Base-by-base conservation (phyloP, 306 rosid species). In the Carpinus viminea region DNA sequence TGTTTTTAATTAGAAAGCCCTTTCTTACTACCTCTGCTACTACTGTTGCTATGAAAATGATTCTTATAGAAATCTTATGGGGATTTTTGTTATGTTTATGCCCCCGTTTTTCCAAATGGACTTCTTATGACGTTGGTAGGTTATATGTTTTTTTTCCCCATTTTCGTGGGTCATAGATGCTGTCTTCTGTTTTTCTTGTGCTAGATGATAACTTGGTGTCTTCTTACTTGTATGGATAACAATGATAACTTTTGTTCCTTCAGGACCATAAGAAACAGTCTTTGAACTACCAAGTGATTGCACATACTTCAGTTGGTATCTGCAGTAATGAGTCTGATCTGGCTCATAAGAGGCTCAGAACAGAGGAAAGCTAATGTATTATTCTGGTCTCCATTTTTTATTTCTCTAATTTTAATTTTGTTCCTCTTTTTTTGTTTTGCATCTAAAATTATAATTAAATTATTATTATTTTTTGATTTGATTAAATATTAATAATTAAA, bases 261-360 rank as follows among this genome's bases (percentile, higher is more conserved):
- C 91, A 93, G 99, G 90, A 71, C 80, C 82, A 85, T 64, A 86
- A 81, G 79, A 85, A 83, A 79, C 91, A 60, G 45, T 77, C 83
- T 82, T 61, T 74, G 86, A 76, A 75, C 88, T 78, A 76, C 69
- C 84, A 64, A 82, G 72, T 72, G 57, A 75, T 82, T 79, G 48
- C 79, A 54, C 83, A 72, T 77, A 73, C 85, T 54, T 87, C 84
- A 75, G 85, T 84, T 68, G 88, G 83, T 72, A 86, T 84, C 78
- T 84, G 70, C 81, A 80, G 79, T 45, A 91, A 90, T 75, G 87
- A 89, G 71, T 90, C 90, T 62, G 92, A 86, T 65, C 94, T 80
- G 59, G 83, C 89, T 82, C 85, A 74, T 36, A 96, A 96, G 94
- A 86, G 93, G 88, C 87, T 84, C 54, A 90, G 97, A 90, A 81